Conservation (phyloP, 202 grass and related monocot genomes). For the Carex arenaria region DNA sequence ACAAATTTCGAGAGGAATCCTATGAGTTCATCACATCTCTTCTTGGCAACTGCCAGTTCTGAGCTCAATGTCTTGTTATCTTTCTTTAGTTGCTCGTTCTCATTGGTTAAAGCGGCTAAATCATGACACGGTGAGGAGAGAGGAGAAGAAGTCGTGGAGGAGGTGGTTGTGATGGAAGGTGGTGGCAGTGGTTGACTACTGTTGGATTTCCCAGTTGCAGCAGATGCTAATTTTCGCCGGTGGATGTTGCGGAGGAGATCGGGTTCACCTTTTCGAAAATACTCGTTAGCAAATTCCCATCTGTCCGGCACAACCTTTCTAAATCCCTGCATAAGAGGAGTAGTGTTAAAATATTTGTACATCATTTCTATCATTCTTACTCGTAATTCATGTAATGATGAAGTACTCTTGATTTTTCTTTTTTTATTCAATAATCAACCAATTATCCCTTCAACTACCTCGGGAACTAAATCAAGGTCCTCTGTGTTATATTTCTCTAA, state of each 20-base stretch:
- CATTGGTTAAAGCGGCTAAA: conserved; percentile 35
- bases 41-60: conserved; percentile 55
- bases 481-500: not conserved
- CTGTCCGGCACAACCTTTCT: conserved; percentile 84
- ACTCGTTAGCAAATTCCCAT: conserved; percentile 98
- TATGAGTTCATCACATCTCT: conserved; percentile 66
- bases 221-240: conserved; percentile 63
- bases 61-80: conserved; percentile 48
- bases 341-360: not conserved
- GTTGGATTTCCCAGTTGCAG: conserved; percentile 34
- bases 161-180: conserved; percentile 26
- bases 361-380: not conserved
- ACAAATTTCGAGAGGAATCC: conserved; percentile 75
- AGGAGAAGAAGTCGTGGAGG: conserved; percentile 49
- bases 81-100: conserved; percentile 76
- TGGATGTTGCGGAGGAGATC: conserved; percentile 84
- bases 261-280: conserved; percentile 79
- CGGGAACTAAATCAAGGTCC: not conserved
- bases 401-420: not conserved
- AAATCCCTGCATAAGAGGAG: conserved; percentile 63
- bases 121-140: conserved; percentile 2
- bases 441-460: not conserved
- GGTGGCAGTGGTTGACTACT: conserved; percentile 30
- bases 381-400: not conserved
- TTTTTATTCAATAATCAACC: not conserved